Conservation (phyloP, 2,329 filamentous ascomycete species). For the Talaromyces sp. region DNA sequence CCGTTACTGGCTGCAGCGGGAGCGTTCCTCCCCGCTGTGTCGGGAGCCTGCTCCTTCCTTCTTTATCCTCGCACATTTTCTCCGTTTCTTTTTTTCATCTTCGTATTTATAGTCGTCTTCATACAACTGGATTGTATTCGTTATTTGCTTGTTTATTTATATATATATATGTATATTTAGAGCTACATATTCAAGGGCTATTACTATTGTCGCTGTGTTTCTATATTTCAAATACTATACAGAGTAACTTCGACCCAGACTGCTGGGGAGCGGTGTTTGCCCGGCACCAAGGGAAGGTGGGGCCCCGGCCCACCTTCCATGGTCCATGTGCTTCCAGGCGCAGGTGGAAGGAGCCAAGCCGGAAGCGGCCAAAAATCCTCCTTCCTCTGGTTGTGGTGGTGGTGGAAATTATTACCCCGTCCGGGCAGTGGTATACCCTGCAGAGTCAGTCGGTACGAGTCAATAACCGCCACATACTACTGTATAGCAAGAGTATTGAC, state of each 20-base stretch:
- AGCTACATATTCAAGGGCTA: background rate
- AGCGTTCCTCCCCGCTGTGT: background rate
- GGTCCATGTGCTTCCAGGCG: constrained; percentile 13
- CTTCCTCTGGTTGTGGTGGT: background rate
- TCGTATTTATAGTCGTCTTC: background rate
- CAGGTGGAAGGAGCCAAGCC: background rate
- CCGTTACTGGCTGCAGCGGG: background rate
- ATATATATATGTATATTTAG: background rate
- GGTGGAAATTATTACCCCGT: background rate
- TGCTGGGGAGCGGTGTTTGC: background rate
- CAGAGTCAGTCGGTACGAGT: background rate
- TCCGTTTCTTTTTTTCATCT: background rate
- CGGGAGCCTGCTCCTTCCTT: background rate
- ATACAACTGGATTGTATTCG: too few species aligned
- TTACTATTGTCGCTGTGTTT: too few species aligned
- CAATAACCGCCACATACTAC: background rate
- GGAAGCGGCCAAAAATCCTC: background rate
- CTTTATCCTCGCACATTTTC: background rate
- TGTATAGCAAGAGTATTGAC: too few species aligned
- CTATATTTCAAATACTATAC: background rate
- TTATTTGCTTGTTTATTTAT: too few species aligned
- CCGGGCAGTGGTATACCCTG: background rate
- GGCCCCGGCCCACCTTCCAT: background rate
- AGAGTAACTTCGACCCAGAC: background rate
- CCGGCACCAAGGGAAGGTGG: background rate